Conservation (phyloP, 345 rosid species). For the Odontarrhena argentea region DNA sequence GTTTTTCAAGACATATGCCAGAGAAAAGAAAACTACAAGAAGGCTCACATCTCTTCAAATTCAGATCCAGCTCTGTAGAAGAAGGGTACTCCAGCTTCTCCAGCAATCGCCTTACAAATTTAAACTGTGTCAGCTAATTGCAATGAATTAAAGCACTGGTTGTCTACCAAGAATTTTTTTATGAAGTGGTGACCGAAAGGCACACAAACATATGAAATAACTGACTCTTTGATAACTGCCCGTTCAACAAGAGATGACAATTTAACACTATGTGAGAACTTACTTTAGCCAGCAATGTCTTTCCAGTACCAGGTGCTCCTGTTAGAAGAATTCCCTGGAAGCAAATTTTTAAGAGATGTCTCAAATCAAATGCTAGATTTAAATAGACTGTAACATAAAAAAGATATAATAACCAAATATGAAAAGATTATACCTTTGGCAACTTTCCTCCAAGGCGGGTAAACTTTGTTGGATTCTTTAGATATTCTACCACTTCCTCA, state of each 20-base stretch:
- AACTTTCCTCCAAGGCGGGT: constrained; percentile 99
- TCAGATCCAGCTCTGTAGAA: constrained; percentile 99
- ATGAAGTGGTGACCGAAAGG: background rate
- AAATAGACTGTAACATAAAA: background rate
- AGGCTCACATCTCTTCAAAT: constrained; percentile 97
- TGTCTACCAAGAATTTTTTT: background rate
- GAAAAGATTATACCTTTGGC: constrained; percentile 76
- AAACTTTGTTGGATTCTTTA: constrained; percentile 88
- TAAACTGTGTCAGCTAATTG: constrained; percentile 24
- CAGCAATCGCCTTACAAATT: constrained; percentile 89
- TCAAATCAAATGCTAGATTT: constrained; percentile 20
- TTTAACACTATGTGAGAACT: constrained; percentile 10
- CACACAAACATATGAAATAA: constrained; percentile 7
- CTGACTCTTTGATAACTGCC: constrained; percentile 10
- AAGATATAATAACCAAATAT: constrained; percentile 1
- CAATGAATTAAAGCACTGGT: constrained; percentile 1
- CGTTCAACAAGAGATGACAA: constrained; percentile 5
- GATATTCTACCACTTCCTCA: constrained; percentile 97
- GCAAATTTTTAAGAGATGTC: constrained; percentile 26
- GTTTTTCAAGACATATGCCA: constrained; percentile 8
- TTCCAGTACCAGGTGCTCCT: constrained; percentile 99
- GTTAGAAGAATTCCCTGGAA: constrained; percentile 96
- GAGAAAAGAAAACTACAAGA: constrained; percentile 9
- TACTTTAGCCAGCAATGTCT: constrained; percentile 97
- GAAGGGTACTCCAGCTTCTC: constrained; percentile 99